phyloP scores from a whole-genome alignment of 495 filamentous ascomycete species.

The Hypoxylon perforatum region DNA sequence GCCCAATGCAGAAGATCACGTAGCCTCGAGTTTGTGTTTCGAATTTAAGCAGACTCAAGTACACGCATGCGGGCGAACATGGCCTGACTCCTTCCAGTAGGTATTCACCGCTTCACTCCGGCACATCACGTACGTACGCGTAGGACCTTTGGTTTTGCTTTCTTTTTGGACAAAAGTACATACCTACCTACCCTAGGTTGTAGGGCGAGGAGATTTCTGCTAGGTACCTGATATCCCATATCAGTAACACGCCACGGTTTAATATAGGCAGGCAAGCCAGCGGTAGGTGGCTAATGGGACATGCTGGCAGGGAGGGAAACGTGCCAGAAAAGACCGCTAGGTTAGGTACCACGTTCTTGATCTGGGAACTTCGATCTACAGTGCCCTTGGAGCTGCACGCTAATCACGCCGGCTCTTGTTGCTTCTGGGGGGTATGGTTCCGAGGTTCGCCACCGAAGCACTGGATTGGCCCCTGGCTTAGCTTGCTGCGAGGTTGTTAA shows the following conservation, averaged over 20 bases:
- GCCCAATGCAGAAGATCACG: background rate
- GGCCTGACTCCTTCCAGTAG: constrained; percentile 25
- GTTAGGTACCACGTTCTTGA: constrained; percentile 33
- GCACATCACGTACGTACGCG: constrained; percentile 8
- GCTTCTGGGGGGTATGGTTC: constrained; percentile 31
- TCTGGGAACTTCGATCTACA: constrained; percentile 43
- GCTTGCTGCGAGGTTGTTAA: constrained; percentile 26
- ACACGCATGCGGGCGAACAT: constrained; percentile 13
- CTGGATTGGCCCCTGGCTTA: constrained; percentile 30
- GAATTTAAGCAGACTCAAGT: constrained; percentile 18
- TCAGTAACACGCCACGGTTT: too few species aligned
- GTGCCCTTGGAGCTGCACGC: constrained; percentile 40
- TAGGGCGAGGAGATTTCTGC: background rate
- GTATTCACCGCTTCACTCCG: constrained; percentile 34
- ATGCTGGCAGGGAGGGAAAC: background rate
- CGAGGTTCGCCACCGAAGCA: constrained; percentile 41
- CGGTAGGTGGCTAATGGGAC: constrained; percentile 4
- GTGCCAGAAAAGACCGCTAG: constrained; percentile 22
- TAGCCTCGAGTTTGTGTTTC: too few species aligned
- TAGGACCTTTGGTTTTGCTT: too few species aligned
- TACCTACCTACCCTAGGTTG: background rate
- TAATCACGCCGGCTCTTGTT: constrained; percentile 45
- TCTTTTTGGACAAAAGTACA: constrained; percentile 10
- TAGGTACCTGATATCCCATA: background rate
- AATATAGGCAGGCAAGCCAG: constrained; percentile 4